A percentile compares a stretch with the other conserved stretches of the same genome.
These are phyloP conservation scores for Spongiforma sp. DNA, from an alignment of 1,284 basidiomycete genomes.

Conservation along the genomic window DNA sequence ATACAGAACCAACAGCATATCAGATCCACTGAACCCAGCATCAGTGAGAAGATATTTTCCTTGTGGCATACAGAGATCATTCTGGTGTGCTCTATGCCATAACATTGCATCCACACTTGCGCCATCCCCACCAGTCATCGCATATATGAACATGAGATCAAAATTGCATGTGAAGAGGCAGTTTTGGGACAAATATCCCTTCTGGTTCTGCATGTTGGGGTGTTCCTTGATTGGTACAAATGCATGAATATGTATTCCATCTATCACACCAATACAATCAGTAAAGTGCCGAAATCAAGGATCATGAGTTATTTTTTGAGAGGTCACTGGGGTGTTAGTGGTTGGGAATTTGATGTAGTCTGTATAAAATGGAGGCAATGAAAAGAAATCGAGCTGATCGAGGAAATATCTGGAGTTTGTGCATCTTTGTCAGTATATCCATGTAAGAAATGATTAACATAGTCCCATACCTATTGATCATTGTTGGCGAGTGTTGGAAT, in stretches of 20 bases:
- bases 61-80: slow-evolving; percentile 1
- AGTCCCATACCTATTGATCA: not conserved
- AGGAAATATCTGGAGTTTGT: not conserved
- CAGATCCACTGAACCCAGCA: not conserved
- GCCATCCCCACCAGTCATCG: not conserved
- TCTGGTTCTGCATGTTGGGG: slow-evolving; percentile 3
- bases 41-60: not conserved
- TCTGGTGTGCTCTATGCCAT: not conserved
- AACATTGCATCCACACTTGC: not conserved
- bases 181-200: slow-evolving; percentile 7
- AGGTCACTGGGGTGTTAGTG: too few species aligned
- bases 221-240: not conserved
- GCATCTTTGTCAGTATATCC: not conserved
- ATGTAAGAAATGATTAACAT: not conserved
- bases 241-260: not conserved
- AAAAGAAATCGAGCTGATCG: not conserved
- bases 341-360: not conserved
- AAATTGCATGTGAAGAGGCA: slow-evolving; percentile 8
- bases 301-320: too few species aligned
- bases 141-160: slow-evolving; percentile 5
- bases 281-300: not conserved
- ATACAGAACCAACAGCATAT: not conserved
- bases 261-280: not conserved
- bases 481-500: not conserved
- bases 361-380: not conserved